Evolutionary conservation across 2,329 filamentous ascomycete species (phyloP).

Genomic region (Clarireedia monteithiana): DNA sequence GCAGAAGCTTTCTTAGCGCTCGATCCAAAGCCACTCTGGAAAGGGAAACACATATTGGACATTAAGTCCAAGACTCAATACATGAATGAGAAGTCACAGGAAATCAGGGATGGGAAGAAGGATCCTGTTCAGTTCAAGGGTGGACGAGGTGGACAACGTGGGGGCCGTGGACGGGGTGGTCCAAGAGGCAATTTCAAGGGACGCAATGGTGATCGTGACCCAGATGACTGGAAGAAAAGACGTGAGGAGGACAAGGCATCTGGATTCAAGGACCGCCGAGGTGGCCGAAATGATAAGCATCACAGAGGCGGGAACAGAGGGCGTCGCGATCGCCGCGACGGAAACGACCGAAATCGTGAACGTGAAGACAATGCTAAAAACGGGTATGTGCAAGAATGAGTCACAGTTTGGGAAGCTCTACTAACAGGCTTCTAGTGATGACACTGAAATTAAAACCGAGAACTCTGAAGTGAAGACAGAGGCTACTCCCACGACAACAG

Average conservation of each 20-base stretch:
- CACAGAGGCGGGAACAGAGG: slow-evolving; percentile 31
- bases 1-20: slow-evolving; percentile 73
- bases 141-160: slow-evolving; percentile 15
- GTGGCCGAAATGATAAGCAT: slow-evolving; percentile 26
- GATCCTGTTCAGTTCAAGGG: slow-evolving; percentile 40
- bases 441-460: slow-evolving; percentile 14
- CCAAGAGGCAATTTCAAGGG: slow-evolving; percentile 24
- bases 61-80: slow-evolving; percentile 89
- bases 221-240: slow-evolving; percentile 57
- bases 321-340: slow-evolving; percentile 29
- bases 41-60: slow-evolving; percentile 62
- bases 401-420: background rate
- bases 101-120: slow-evolving; percentile 64
- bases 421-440: slow-evolving; percentile 16
- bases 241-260: slow-evolving; percentile 54
- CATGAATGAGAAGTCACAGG: slow-evolving; percentile 65
- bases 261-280: slow-evolving; percentile 40
- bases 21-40: slow-evolving; percentile 77
- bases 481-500: slow-evolving; percentile 1
- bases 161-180: slow-evolving; percentile 10
- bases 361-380: slow-evolving; percentile 29
- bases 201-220: slow-evolving; percentile 35
- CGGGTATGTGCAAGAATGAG: slow-evolving; percentile 14
- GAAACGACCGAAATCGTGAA: slow-evolving; percentile 31
- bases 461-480: slow-evolving; percentile 17